These are phyloP conservation scores for Cadophora luteo-olivacea DNA, from an alignment of 2,329 filamentous ascomycete genomes.

Conservation along the genomic window DNA sequence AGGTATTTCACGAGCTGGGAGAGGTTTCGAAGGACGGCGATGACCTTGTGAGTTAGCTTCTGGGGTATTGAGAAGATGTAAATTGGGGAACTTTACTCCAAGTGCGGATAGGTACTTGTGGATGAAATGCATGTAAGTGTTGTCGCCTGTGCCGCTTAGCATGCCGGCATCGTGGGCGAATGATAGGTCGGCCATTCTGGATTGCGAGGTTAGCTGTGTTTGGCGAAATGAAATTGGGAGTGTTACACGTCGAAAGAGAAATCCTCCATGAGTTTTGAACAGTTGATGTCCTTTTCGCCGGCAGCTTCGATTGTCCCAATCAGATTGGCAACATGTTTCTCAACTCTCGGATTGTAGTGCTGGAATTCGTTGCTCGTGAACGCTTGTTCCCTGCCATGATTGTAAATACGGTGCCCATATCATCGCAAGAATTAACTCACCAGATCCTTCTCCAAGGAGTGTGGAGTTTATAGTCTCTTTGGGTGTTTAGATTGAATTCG, in stretches of 20 bases:
- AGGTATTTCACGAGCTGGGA: constrained; percentile 25
- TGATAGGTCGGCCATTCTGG: constrained; percentile 31
- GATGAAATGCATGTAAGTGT: constrained; percentile 29
- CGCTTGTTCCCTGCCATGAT: constrained; percentile 23
- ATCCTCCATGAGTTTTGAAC: constrained; percentile 23
- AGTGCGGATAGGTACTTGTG: constrained; percentile 29
- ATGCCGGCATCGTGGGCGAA: constrained; percentile 30
- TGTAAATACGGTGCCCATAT: neutral
- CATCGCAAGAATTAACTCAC: constrained; percentile 5
- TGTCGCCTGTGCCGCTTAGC: constrained; percentile 29
- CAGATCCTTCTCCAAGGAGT: constrained; percentile 29
- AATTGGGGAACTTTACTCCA: too few relatives aligned
- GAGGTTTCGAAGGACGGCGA: constrained; percentile 25
- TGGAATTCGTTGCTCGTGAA: constrained; percentile 27
- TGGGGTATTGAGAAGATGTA: too few relatives aligned
- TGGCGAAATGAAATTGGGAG: neutral
- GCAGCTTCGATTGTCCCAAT: constrained; percentile 16
- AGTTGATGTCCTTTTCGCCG: constrained; percentile 22
- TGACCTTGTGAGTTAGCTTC: constrained; percentile 11
- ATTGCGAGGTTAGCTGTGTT: neutral
- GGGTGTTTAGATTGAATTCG: constrained; percentile 28
- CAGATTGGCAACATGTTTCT: constrained; percentile 29
- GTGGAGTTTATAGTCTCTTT: constrained; percentile 27
- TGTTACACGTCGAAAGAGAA: constrained; percentile 32
- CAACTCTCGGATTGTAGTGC: constrained; percentile 29